Base-by-base conservation (phyloP, 2,329 filamentous ascomycete genomes). In the Trichoderma polysporum region DNA sequence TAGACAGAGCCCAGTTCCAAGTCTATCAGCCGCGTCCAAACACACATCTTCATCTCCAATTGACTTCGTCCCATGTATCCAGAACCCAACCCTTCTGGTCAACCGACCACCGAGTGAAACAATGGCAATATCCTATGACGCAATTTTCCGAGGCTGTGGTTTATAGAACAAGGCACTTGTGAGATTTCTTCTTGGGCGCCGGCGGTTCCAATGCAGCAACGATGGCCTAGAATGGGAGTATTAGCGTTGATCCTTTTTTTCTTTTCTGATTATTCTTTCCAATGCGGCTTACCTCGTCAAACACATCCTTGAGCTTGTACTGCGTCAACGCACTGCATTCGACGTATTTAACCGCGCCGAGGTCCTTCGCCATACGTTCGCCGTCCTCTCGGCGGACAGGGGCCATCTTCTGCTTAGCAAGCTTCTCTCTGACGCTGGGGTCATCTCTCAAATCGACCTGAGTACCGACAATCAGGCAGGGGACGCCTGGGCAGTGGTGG, bases 221-320 rank as follows among this genome's bases (percentile, higher is more conserved):
- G 74, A 98, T 98, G 31, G 94, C 94, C 94, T 97, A 39, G 31
- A 50, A 29, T 3, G 37, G 4, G n/a, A n/a, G 52, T 41, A 49
- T 57, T 13, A 63, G 60, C 31, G 35, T n/a, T 19, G 22, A 27
- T 27, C 2, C 13, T 17, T 15, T 5, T 54, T 12, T 33, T 19
- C n/a, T 35, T 3, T 56, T n/a, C 0, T 2, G 15, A 10, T 56
- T 37, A 12, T 9, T 25, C 7, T n/a, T 22, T 12, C 13, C 7
- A 17, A 27, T 2, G 13, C 41, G 47, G 39, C 86, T 73, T 86
- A 97, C 94, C 91, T 98, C 95, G 76, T 99, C 95, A 81, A 99
- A 99, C 19, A 99, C 95, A 77, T 98, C 95, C 86, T 99, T 99
- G 72, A 99, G 83, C 83, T 97, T 97, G 83, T 94, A 97, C 84